phyloP scores from a whole-genome alignment of 2,329 filamentous ascomycete genomes.

The Trichoderma atroviride region DNA sequence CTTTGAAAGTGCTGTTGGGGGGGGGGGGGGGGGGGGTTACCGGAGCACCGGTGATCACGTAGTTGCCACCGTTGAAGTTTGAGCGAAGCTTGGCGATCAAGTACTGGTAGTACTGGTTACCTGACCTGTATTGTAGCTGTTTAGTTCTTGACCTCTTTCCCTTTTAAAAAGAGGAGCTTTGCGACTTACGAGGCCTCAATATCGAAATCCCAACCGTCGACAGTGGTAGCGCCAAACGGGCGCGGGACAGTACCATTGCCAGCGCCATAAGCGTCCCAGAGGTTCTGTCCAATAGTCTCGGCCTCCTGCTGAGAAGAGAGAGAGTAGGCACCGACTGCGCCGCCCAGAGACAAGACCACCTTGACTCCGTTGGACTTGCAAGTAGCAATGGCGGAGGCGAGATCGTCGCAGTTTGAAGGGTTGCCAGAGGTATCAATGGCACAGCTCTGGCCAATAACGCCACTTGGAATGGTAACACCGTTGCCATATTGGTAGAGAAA shows the following conservation, averaged over 20 bases:
- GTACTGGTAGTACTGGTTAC: slow-evolving; percentile 31
- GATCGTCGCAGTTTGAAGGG: slow-evolving; percentile 35
- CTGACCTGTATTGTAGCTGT: no score
- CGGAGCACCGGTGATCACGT: slow-evolving; percentile 52
- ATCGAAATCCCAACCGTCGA: slow-evolving; percentile 34
- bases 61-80: slow-evolving; percentile 34
- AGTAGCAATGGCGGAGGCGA: slow-evolving; percentile 31
- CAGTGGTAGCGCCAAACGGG: slow-evolving; percentile 29
- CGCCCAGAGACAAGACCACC: slow-evolving; percentile 30
- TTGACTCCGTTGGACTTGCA: slow-evolving; percentile 33
- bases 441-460: slow-evolving; percentile 45
- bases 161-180: no score
- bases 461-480: slow-evolving; percentile 42
- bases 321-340: slow-evolving; percentile 30
- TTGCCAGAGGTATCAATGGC: slow-evolving; percentile 39
- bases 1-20: no score
- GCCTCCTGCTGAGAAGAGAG: slow-evolving; percentile 30
- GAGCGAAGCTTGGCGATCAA: slow-evolving; percentile 31
- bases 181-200: slow-evolving; percentile 29
- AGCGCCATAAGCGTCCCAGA: slow-evolving; percentile 32
- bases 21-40: no score
- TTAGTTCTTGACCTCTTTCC: no score
- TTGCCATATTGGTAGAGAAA: slow-evolving; percentile 47
- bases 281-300: slow-evolving; percentile 31
- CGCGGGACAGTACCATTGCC: slow-evolving; percentile 24